Evolutionary conservation across 2,329 filamentous ascomycete genomes (phyloP).

Genomic region (Stylonectria norvegica): DNA sequence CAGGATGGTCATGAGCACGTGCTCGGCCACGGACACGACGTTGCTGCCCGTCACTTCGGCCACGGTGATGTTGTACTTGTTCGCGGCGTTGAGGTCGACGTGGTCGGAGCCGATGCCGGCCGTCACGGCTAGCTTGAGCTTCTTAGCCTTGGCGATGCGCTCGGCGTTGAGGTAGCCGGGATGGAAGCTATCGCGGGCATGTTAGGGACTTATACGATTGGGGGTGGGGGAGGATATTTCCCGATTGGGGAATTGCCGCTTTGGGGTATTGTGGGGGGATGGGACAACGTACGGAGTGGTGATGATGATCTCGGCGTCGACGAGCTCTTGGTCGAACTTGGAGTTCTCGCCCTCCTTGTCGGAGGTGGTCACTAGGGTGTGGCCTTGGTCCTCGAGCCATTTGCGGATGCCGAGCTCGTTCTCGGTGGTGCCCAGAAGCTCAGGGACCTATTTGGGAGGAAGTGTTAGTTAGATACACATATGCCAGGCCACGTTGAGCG

Average conservation of each 20-base stretch:
- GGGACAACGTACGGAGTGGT: constrained; percentile 73
- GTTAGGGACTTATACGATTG: neutral
- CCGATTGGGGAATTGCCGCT: neutral
- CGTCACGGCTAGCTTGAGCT: constrained; percentile 94
- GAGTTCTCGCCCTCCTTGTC: constrained; percentile 96
- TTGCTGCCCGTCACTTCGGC: constrained; percentile 98
- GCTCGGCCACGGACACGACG: constrained; percentile 97
- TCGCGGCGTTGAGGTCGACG: constrained; percentile 93
- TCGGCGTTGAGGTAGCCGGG: constrained; percentile 96
- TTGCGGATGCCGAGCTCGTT: constrained; percentile 96
- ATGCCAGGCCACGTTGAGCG: too few relatives aligned
- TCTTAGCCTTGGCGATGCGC: constrained; percentile 96
- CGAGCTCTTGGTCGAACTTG: constrained; percentile 90
- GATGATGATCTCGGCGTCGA: constrained; percentile 97
- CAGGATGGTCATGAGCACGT: constrained; percentile 99
- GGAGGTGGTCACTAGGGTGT: constrained; percentile 94
- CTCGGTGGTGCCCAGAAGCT: constrained; percentile 90
- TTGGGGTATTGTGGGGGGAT: neutral
- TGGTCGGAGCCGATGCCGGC: constrained; percentile 98
- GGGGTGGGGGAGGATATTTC: neutral
- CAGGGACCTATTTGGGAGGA: too few relatives aligned
- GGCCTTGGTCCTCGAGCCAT: constrained; percentile 96
- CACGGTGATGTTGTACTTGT: constrained; percentile 97
- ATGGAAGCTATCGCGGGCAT: constrained; percentile 68
- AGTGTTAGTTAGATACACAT: too few relatives aligned